Percentiles rank a stretch among this genome's conserved stretches.
phyloP scores from a whole-genome alignment of 768 basidiomycete species.

The Coprinopsis marcescibilis region DNA sequence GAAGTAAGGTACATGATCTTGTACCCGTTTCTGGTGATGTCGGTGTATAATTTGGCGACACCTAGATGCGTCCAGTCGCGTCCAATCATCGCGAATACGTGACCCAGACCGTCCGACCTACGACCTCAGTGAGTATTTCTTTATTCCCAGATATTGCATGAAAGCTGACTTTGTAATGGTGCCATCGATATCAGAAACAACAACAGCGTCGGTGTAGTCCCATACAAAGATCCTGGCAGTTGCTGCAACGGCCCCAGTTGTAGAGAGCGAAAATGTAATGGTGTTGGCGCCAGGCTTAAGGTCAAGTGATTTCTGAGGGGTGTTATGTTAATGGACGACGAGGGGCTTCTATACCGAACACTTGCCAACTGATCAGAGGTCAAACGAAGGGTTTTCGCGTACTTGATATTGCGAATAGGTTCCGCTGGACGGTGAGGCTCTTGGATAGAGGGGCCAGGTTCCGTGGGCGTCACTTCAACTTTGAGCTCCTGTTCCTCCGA shows the following conservation, averaged over 20 bases:
- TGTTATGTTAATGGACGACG: too few relatives aligned
- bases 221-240: constrained; percentile 93
- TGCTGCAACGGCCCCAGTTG: constrained; percentile 76
- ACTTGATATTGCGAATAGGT: constrained; percentile 39
- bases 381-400: constrained; percentile 86
- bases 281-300: constrained; percentile 85
- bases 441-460: neutral
- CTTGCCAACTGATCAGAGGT: constrained; percentile 92
- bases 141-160: neutral
- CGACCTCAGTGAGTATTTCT: neutral
- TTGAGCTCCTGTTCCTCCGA: too few relatives aligned
- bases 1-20: constrained; percentile 98
- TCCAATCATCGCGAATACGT: constrained; percentile 96
- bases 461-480: neutral
- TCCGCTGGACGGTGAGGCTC: neutral
- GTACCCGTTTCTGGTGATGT: constrained; percentile 93
- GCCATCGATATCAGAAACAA: constrained; percentile 97
- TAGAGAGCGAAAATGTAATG: constrained; percentile 88
- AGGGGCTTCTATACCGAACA: constrained; percentile 5
- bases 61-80: constrained; percentile 98
- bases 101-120: constrained; percentile 93
- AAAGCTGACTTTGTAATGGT: constrained; percentile 94
- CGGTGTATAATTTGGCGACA: constrained; percentile 95
- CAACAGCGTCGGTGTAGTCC: constrained; percentile 86
- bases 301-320: constrained; percentile 71